Evolutionary conservation across 768 basidiomycete genomes (phyloP), one percentile per base, ranked within the genome.

Genomic region (Coprinopsis strossmayeri): DNA sequence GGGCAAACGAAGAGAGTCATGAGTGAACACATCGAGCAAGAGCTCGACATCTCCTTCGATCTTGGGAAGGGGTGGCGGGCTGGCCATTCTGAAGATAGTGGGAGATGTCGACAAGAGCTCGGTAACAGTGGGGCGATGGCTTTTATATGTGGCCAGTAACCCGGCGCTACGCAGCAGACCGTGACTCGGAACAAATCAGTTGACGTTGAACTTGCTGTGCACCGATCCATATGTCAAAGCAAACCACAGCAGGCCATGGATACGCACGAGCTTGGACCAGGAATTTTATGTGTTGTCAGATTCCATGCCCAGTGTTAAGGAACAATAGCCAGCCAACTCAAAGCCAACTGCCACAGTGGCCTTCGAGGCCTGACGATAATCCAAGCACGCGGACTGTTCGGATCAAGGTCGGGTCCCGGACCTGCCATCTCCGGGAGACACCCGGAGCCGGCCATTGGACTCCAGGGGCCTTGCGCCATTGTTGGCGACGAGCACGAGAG

Each of bases 21-120:
- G 79, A 0, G 74, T 78, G 61, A 70, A 78, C 44, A 84, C 71
- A 54, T 82, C 80, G 47, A 85, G 72, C 41, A 79, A 60, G 39
- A 81, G 62, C 40, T 77, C 72, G 38, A 65, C 43, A 51, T 81
- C 75, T 7, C 76, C 79, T 11, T 76, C 71, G 55, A 84, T 77
- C 53, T 68, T 61, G 1, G 82, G 82, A 3, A 83, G 68, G 5
- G 74, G 64, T 0, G 80, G 79, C 23, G 70, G 58, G 13, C n/a
- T 45, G 35, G 44, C 49, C 49, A 50, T 50, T 32, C 32, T 40
- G 49, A 50, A 50, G 49, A 50, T 30, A 27, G 43, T 25, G 43
- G 49, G 42, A 45, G 49, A 50, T 50, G 49, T 50, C 41, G 42
- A 45, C 23, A 7, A 37, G 18, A 13, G 12, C 15, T 23, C 32